Percentiles rank a stretch among this genome's conserved stretches.
These are phyloP conservation scores for Schizothecium vesticola DNA, from an alignment of 495 filamentous ascomycete genomes.

Conservation along the genomic window DNA sequence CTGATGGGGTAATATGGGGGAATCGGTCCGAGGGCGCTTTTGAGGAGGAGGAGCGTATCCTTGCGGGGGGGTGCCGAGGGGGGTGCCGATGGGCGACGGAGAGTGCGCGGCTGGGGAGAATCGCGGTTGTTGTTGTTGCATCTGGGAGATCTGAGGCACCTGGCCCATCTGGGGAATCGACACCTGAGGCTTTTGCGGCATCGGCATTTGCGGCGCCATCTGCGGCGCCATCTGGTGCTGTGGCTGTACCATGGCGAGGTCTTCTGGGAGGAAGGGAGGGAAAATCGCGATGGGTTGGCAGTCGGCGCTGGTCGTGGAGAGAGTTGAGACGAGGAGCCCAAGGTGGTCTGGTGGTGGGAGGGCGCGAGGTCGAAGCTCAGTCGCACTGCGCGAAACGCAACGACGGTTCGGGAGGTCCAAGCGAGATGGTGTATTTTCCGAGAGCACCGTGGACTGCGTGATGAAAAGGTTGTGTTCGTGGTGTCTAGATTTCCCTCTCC, in stretches of 20 bases:
- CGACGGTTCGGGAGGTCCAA: background rate
- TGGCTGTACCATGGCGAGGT: slow-evolving; percentile 58
- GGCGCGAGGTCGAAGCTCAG: slow-evolving; percentile 22
- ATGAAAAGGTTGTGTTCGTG: background rate
- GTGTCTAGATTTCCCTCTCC: background rate
- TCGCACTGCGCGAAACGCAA: background rate
- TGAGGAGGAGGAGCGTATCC: slow-evolving; percentile 45
- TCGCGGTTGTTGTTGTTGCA: slow-evolving; percentile 11
- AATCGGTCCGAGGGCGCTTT: slow-evolving; percentile 66
- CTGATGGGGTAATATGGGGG: slow-evolving; percentile 33
- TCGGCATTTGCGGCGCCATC: background rate
- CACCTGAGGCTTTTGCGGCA: slow-evolving; percentile 35
- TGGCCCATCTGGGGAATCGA: slow-evolving; percentile 31
- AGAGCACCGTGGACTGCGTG: background rate
- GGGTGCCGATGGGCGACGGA: slow-evolving; percentile 28
- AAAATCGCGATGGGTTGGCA: background rate
- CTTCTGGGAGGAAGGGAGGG: background rate
- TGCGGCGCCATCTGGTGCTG: slow-evolving; percentile 24
- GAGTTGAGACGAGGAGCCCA: background rate
- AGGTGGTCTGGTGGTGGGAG: background rate
- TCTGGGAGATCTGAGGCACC: slow-evolving; percentile 23
- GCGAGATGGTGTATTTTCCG: background rate
- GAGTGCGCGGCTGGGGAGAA: slow-evolving; percentile 37
- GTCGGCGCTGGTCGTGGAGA: background rate
- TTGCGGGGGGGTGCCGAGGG: slow-evolving; percentile 16